These are phyloP conservation scores for Bruguiera sexangula DNA, from an alignment of 345 rosid genomes.

Conservation along the genomic window DNA sequence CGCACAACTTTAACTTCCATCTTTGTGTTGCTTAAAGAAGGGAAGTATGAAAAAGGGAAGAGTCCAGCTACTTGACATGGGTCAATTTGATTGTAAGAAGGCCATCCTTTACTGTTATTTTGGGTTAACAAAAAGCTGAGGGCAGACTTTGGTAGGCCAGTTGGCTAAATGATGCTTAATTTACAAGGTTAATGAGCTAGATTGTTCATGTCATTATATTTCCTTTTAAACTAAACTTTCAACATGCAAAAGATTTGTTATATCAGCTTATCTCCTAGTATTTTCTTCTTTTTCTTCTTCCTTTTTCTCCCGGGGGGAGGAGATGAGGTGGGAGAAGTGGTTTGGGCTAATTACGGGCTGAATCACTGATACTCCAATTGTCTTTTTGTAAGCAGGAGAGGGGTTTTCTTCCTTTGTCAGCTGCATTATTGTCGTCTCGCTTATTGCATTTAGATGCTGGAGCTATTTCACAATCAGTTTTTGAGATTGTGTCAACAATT, in stretches of 20 bases:
- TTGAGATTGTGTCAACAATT: slow-evolving; percentile 64
- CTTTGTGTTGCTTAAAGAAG: not conserved
- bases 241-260: not conserved
- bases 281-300: not conserved
- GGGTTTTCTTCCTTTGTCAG: slow-evolving; percentile 94
- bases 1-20: too few species aligned
- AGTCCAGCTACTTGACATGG: not conserved
- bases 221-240: too few species aligned
- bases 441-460: slow-evolving; percentile 54
- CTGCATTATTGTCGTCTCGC: slow-evolving; percentile 79
- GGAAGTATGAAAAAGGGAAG: not conserved
- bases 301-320: not conserved
- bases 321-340: not conserved
- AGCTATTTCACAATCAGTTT: slow-evolving; percentile 41
- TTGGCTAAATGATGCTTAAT: not conserved
- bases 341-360: slow-evolving; percentile 1
- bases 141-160: too few species aligned
- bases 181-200: not conserved
- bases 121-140: too few species aligned
- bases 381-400: slow-evolving; percentile 65
- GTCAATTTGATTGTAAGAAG: not conserved
- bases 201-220: not conserved
- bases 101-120: not conserved
- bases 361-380: slow-evolving; percentile 22
- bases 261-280: not conserved